A percentile compares a stretch with the other conserved stretches of the same genome.
These are phyloP conservation scores for Aspergillus coremiiformis DNA, from an alignment of 495 filamentous ascomycete species.

Conservation along the genomic window DNA sequence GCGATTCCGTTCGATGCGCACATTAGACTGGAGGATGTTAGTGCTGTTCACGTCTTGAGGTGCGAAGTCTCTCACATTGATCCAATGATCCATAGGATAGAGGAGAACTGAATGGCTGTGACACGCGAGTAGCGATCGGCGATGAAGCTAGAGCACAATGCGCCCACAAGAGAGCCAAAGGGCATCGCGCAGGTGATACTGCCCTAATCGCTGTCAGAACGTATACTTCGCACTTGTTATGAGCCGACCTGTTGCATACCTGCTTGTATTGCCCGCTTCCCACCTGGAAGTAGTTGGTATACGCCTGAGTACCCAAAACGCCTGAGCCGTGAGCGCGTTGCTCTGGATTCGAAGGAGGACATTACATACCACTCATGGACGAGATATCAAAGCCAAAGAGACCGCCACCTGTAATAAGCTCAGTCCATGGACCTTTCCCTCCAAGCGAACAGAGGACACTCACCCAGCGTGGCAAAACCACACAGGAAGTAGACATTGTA, in stretches of 20 bases:
- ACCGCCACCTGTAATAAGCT: constrained; percentile 10
- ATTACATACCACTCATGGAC: constrained; percentile 17
- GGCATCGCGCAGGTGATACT: constrained; percentile 25
- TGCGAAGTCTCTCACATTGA: constrained; percentile 6
- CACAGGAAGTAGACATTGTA: constrained; percentile 15
- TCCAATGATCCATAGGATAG: constrained; percentile 51
- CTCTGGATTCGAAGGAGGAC: not conserved
- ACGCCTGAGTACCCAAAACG: constrained; percentile 15
- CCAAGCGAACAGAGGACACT: not conserved
- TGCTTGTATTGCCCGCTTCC: constrained; percentile 15
- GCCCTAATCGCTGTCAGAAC: constrained; percentile 1
- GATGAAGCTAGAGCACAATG: constrained; percentile 55
- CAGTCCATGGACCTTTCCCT: not conserved
- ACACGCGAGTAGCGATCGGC: constrained; percentile 58
- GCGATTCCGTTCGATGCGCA: constrained; percentile 48
- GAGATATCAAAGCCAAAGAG: constrained; percentile 20
- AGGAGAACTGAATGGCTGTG: constrained; percentile 58
- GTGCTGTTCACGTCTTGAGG: too few relatives aligned
- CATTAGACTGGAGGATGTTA: constrained; percentile 2
- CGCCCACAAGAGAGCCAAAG: constrained; percentile 58
- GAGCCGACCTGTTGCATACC: not conserved
- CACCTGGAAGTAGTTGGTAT: constrained; percentile 17
- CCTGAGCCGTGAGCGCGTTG: constrained; percentile 2
- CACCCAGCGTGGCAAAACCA: constrained; percentile 13
- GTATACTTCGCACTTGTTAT: too few relatives aligned